Evolutionary conservation across 1,139 yeast genomes (phyloP).

Genomic region (Debaryomycetaceae sp.): DNA sequence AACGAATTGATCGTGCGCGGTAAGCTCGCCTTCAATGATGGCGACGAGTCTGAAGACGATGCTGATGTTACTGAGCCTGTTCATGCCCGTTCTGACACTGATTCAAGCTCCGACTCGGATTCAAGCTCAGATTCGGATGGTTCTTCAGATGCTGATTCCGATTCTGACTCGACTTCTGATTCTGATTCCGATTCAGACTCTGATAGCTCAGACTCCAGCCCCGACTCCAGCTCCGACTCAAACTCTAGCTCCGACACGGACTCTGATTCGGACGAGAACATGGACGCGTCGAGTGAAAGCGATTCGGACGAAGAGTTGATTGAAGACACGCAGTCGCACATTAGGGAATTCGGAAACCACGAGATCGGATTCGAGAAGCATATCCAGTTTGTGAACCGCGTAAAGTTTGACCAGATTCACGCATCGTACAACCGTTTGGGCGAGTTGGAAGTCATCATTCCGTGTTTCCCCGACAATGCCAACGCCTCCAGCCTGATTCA

Average conservation of each 20-base stretch:
- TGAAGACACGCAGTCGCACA: conserved; percentile 32
- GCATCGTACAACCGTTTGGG: conserved; percentile 29
- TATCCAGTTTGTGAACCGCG: conserved; percentile 32
- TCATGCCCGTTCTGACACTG: conserved; percentile 3
- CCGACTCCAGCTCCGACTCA: conserved; percentile 8
- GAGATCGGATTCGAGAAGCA: conserved; percentile 37
- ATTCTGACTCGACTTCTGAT: conserved; percentile 5
- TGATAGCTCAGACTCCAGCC: conserved; percentile 8
- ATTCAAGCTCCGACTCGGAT: conserved; percentile 5
- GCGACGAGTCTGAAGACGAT: conserved; percentile 11
- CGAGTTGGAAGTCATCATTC: conserved; percentile 35
- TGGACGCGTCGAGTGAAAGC: conserved; percentile 4
- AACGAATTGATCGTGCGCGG: conserved; percentile 35
- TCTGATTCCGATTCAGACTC: conserved; percentile 8
- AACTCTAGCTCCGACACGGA: conserved; percentile 5
- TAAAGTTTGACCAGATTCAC: conserved; percentile 28
- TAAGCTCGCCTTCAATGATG: conserved; percentile 24
- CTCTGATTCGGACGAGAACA: conserved; percentile 7
- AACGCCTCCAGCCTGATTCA: no score
- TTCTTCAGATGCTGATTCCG: conserved; percentile 5
- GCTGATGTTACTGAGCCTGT: conserved; percentile 7
- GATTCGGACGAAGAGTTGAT: conserved; percentile 18
- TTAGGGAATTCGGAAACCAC: conserved; percentile 28
- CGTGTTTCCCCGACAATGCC: no score
- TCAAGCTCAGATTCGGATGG: conserved; percentile 5